Conservation (phyloP, 371 early-diverging fungal genomes). For the Mortierella sp. region DNA sequence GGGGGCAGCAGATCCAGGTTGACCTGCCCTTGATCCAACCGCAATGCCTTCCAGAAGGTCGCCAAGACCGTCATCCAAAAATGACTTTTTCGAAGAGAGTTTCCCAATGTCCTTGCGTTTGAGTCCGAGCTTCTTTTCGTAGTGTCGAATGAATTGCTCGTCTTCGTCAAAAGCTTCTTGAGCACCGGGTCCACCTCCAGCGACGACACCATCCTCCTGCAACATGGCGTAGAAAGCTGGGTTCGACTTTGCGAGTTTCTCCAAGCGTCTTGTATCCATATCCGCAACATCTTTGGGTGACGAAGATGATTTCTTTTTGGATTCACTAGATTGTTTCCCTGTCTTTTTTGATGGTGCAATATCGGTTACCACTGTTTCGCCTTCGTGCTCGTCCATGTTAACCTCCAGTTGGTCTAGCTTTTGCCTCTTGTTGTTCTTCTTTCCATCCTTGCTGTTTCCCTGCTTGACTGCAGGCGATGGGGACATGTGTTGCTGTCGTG, state of each 20-base stretch:
- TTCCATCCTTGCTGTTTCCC: slow-evolving; percentile 1
- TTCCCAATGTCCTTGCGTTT: slow-evolving; percentile 68
- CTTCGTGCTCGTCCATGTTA: slow-evolving; percentile 48
- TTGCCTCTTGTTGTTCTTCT: slow-evolving; percentile 38
- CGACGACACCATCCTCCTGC: slow-evolving; percentile 71
- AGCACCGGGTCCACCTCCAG: slow-evolving; percentile 29
- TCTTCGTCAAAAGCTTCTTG: slow-evolving; percentile 72
- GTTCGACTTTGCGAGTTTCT: slow-evolving; percentile 76
- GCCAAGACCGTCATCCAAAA: slow-evolving; percentile 71
- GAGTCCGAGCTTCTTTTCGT: slow-evolving; percentile 84
- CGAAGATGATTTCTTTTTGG: slow-evolving; percentile 4
- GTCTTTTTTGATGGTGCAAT: slow-evolving; percentile 11
- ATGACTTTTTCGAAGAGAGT: slow-evolving; percentile 63
- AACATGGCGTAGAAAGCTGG: slow-evolving; percentile 77
- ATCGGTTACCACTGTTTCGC: slow-evolving; percentile 41
- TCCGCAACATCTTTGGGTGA: slow-evolving; percentile 17
- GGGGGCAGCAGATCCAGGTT: slow-evolving; percentile 17
- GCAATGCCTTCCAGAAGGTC: slow-evolving; percentile 61
- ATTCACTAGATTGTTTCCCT: slow-evolving; percentile 12
- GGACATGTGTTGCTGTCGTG: slow-evolving; percentile 53
- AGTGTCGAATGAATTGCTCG: slow-evolving; percentile 80
- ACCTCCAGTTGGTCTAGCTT: slow-evolving; percentile 34
- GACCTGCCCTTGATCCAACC: slow-evolving; percentile 57
- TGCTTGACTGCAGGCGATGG: slow-evolving; percentile 5
- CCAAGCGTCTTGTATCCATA: slow-evolving; percentile 63